Evolutionary conservation across 345 rosid genomes (phyloP), one percentile per base, ranked within the genome.

Genomic region (Linum usitatissimum): DNA sequence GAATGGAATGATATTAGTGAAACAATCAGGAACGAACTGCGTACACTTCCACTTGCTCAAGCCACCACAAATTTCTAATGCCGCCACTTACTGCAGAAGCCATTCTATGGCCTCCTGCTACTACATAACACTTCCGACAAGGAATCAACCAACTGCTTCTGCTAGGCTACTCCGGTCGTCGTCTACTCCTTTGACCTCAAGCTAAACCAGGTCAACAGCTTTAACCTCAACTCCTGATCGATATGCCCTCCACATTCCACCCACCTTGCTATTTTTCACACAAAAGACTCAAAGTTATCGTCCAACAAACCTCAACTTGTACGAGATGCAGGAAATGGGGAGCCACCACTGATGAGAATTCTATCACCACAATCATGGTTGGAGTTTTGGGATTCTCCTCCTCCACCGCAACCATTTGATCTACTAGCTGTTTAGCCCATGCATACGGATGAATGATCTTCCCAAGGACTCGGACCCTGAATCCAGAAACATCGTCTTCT

Each of bases 121-220:
- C n/a, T 23, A 18, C 92, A 88, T 78, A 90, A 36, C 28, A 85
- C 79, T 53, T 86, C 92, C 5, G 91, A 81, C 59, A 94, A 90
- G 0, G 96, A 75, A 66, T 94, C 89, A 49, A 86, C 79, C 77
- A 94, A 78, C 77, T 94, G 99, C n/a, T 23, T 88, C 97, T 4
- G 92, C 97, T 74, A 94, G 79, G 80, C 97, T 88, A 72, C 82
- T 75, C 10, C 78, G 97, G 75, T 90, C 99, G 68, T 90, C n/a
- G n/a, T n/a, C n/a, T n/a, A n/a, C n/a, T n/a, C n/a, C n/a, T n/a
- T n/a, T 9, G 99, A 88, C 72, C 91, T 76, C 74, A 90, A 68
- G 76, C 99, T 85, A 77, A 82, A 94, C 99, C 99, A 94, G 40
- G 99, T 90, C 60, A 94, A 71, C 78, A 94, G 78, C 71, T 81